These are phyloP conservation scores for Canavalia ensiformis DNA, from an alignment of 306 rosid species.

Conservation along the genomic window DNA sequence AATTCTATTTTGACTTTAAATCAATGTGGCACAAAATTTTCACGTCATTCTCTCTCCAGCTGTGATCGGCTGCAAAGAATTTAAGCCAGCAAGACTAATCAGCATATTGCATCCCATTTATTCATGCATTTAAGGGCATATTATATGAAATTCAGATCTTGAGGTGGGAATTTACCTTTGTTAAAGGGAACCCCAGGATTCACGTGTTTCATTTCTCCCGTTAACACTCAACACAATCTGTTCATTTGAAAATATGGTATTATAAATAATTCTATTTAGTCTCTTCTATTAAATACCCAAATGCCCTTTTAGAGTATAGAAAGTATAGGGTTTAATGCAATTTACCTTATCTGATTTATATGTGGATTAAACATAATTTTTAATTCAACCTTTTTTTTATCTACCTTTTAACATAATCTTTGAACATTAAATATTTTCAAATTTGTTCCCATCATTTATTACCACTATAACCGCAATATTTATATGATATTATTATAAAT, in stretches of 20 bases:
- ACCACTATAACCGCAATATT: not conserved
- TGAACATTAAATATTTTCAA: not conserved
- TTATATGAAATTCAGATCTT: slow-evolving; percentile 45
- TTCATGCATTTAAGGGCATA: slow-evolving; percentile 37
- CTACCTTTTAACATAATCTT: not conserved
- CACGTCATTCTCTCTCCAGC: too few species aligned
- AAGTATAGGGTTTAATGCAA: not conserved
- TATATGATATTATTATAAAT: not conserved
- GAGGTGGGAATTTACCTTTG: slow-evolving; percentile 25
- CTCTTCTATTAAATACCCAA: not conserved
- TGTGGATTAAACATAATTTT: not conserved
- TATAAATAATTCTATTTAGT: not conserved
- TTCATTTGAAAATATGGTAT: slow-evolving; percentile 32
- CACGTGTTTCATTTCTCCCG: slow-evolving; percentile 56
- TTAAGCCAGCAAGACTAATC: not conserved
- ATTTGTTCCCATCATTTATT: not conserved
- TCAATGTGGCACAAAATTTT: too few species aligned
- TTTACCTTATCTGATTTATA: slow-evolving; percentile 1
- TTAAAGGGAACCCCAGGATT: slow-evolving; percentile 50
- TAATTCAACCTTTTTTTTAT: too few species aligned
- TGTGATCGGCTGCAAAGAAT: too few species aligned
- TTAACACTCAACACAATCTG: slow-evolving; percentile 46
- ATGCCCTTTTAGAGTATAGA: slow-evolving; percentile 4
- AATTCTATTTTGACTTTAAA: too few species aligned
- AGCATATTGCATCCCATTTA: not conserved